phyloP scores from a whole-genome alignment of 2,329 filamentous ascomycete genomes.

The Curvularia eragrostidis region DNA sequence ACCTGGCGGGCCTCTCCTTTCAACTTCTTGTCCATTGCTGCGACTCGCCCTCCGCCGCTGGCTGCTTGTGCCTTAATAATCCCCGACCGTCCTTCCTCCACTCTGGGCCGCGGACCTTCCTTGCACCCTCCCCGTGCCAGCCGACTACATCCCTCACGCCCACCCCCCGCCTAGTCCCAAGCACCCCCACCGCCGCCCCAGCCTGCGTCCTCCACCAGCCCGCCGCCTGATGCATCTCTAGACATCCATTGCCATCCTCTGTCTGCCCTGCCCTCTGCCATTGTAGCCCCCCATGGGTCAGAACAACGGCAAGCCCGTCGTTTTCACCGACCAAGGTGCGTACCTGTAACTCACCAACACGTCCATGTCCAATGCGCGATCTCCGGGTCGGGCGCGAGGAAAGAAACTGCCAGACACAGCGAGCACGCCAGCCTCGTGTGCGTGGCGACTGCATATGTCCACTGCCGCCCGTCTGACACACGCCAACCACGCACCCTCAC shows the following conservation, averaged over 20 bases:
- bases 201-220: constrained; percentile 1
- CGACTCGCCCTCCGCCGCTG: constrained; percentile 3
- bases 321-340: constrained; percentile 91
- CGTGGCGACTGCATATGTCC: background rate
- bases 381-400: too few relatives aligned
- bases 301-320: constrained; percentile 90
- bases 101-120: background rate
- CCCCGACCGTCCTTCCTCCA: constrained; percentile 9
- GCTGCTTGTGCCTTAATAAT: constrained; percentile 14
- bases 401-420: background rate
- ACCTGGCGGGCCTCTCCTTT: constrained; percentile 38
- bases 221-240: constrained; percentile 37
- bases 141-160: constrained; percentile 8
- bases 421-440: background rate
- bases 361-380: background rate
- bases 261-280: constrained; percentile 34
- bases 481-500: background rate
- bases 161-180: constrained; percentile 14
- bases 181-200: constrained; percentile 18
- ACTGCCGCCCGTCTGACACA: background rate
- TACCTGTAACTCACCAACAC: background rate
- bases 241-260: constrained; percentile 18
- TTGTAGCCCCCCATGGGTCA: constrained; percentile 75
- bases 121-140: constrained; percentile 3
- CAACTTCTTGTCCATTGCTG: constrained; percentile 16